Base-by-base conservation (phyloP, 768 basidiomycete genomes). In the Pilatotrama ljubarskyi region DNA sequence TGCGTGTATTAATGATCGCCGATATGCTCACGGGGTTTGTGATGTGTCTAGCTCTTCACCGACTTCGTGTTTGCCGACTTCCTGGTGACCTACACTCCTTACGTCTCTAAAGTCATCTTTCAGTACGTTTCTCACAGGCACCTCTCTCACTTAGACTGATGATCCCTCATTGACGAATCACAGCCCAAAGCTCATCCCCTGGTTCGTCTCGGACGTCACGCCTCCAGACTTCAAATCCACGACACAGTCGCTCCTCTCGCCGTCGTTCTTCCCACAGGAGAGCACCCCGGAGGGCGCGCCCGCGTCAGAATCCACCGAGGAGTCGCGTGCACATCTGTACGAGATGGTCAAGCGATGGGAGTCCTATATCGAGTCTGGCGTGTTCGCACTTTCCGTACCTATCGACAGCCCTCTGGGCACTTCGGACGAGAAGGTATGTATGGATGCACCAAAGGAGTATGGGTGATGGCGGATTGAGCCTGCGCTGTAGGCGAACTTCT, bases 141-240 rank as follows among this genome's bases (percentile, higher is more conserved):
- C 10, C 15, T 18, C 10, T 15, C 15, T 58, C 26, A 25, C 38
- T 56, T 43, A 24, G 36, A 2, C 57, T 26, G 11, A 25, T 13
- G 9, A 54, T 32, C 29, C 35, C 59, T 24, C 15, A 41, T 17
- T 52, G 40, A 37, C 32, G 10, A 7, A 10, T n/a, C 15, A 14
- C 4, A 96, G 95, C 75, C 92, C 95, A 0, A 98, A 99, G 72
- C 77, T 90, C 9, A 90, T 98, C 51, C 95, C 95, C 0, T 99
- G 96, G 95, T 99, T 98, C 70, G 95, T 98, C 46, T 94, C 91
- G 11, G 93, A 97, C 71, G 94, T 95, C 25, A 90, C 91, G 4
- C 95, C 96, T 1, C 76, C 80, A 24, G 96, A 99, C 72, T 97
- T 97, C 72, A 65, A 70, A 24, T 72, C 77, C 49, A 82, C 84